Evolutionary conservation across 192 early-diverging fungal species (phyloP), one percentile per base, ranked within the genome.

Genomic region (Dimargaris xerosporica): DNA sequence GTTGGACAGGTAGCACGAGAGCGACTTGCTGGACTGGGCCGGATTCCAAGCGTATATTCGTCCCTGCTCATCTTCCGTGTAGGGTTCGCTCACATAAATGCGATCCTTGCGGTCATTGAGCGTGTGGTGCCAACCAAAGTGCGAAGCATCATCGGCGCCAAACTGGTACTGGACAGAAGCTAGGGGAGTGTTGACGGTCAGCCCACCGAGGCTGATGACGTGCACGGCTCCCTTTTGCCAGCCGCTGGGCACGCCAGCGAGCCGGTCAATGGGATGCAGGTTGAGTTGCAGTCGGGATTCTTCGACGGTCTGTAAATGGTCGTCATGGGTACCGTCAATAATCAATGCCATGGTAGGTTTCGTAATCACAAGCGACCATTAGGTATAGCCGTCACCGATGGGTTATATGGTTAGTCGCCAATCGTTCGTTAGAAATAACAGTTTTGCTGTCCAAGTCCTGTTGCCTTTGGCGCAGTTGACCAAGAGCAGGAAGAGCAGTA

Each of bases 181-280:
- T 28, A 54, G 53, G 3, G 19, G 19, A 21, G 15, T 28, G 29
- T 54, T 28, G 21, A 54, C n/a, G 3, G 19, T 19, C 15, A 28
- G 53, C 3, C 21, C 25, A 19, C 28, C 29, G 2, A 28, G 19
- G 21, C n/a, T 13, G 15, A 54, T 54, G 28, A 28, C 6, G 53
- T 54, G 26, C 53, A 54, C 53, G 53, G 53, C 21, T 3, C 53
- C 53, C 21, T 54, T 54, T 54, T 54, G 53, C 53, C 53, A 54
- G 3, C 53, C 53, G 5, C 25, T 2, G 21, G 19, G 53, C 15
- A 29, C 53, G 1, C 29, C 29, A 13, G 28, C 15, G 16, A 54
- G 53, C 16, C 53, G 3, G 29, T 54, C 53, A 15, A 54, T 29
- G 6, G 53, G 53, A 29, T 54, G 53, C n/a, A 26, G 21, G 21